Evolutionary conservation across 2,329 filamentous ascomycete genomes (phyloP).

Genomic region (Cercospora sp.): DNA sequence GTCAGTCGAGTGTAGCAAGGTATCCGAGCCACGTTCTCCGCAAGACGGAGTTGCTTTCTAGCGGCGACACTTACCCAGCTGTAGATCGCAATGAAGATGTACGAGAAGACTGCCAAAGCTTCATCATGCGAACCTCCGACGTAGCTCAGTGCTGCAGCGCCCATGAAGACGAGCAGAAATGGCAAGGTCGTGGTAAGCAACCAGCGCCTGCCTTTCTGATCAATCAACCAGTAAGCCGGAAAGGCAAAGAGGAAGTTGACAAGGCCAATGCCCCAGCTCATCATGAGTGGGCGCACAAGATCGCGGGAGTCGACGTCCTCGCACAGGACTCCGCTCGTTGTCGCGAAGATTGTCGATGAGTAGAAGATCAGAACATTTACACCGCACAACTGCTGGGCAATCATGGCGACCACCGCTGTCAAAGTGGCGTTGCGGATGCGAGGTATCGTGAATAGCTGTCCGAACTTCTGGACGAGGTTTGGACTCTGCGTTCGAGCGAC

Average conservation of each 20-base stretch:
- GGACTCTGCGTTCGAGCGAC: not conserved
- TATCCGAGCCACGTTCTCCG: not conserved
- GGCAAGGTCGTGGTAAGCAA: constrained; percentile 50
- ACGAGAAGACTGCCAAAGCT: constrained; percentile 58
- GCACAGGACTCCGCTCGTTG: constrained; percentile 7
- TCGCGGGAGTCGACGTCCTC: constrained; percentile 14
- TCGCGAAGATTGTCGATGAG: constrained; percentile 30
- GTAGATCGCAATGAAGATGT: constrained; percentile 50
- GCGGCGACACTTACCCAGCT: constrained; percentile 46
- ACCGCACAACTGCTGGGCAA: constrained; percentile 34
- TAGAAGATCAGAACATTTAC: constrained; percentile 34
- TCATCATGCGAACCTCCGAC: constrained; percentile 51
- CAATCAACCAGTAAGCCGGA: constrained; percentile 61
- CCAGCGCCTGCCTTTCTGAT: constrained; percentile 57
- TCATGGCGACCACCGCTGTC: constrained; percentile 31
- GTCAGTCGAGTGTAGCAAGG: not conserved
- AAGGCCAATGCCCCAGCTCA: constrained; percentile 36
- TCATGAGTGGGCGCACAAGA: constrained; percentile 28
- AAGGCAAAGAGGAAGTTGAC: constrained; percentile 28
- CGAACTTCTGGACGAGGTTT: constrained; percentile 30
- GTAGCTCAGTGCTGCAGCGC: constrained; percentile 54
- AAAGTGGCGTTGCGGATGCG: constrained; percentile 32
- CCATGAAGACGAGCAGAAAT: constrained; percentile 49
- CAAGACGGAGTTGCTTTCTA: constrained; percentile 35
- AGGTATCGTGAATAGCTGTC: constrained; percentile 33